phyloP scores from a whole-genome alignment of 116 monocot genomes.

The Thalassia testudinum region DNA sequence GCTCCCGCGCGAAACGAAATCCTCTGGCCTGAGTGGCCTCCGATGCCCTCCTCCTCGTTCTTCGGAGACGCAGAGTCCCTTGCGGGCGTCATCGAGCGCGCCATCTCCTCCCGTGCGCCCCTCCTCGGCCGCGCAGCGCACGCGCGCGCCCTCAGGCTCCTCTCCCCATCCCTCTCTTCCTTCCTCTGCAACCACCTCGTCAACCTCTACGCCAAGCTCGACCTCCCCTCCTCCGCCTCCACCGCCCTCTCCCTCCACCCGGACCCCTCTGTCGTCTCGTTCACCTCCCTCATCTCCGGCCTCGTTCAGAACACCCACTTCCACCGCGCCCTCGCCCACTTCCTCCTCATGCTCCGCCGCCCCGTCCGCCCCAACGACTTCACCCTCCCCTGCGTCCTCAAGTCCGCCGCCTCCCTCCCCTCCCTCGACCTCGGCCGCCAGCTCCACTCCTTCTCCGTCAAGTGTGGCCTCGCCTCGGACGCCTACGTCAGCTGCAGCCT shows the following conservation, averaged over 20 bases:
- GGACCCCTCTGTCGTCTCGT: constrained; percentile 54
- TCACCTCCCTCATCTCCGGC: constrained; percentile 70
- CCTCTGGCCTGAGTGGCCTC: no score
- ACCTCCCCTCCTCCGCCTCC: constrained; percentile 37
- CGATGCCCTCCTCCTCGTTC: no score
- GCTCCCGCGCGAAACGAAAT: no score
- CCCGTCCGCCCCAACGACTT: constrained; percentile 15
- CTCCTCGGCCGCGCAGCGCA: constrained; percentile 44
- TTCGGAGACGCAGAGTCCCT: constrained; percentile 9
- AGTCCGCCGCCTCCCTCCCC: constrained; percentile 21
- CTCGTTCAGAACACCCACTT: constrained; percentile 47
- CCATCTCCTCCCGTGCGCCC: constrained; percentile 25
- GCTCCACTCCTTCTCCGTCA: constrained; percentile 38
- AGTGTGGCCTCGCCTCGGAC: constrained; percentile 36
- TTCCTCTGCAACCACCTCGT: constrained; percentile 85
- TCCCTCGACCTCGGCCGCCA: constrained; percentile 6
- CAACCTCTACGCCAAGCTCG: constrained; percentile 93
- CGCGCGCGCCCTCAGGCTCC: constrained; percentile 26
- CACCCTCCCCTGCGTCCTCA: constrained; percentile 21
- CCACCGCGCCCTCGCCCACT: constrained; percentile 23
- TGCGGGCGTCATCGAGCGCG: constrained; percentile 29
- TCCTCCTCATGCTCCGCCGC: constrained; percentile 40
- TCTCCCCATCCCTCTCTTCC: constrained; percentile 27
- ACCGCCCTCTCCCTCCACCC: constrained; percentile 28
- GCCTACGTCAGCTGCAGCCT: constrained; percentile 49